Percentiles rank a stretch among this genome's conserved stretches.
Evolutionary conservation across 495 filamentous ascomycete genomes (phyloP).

Genomic region (Tuber microsphaerosporum): DNA sequence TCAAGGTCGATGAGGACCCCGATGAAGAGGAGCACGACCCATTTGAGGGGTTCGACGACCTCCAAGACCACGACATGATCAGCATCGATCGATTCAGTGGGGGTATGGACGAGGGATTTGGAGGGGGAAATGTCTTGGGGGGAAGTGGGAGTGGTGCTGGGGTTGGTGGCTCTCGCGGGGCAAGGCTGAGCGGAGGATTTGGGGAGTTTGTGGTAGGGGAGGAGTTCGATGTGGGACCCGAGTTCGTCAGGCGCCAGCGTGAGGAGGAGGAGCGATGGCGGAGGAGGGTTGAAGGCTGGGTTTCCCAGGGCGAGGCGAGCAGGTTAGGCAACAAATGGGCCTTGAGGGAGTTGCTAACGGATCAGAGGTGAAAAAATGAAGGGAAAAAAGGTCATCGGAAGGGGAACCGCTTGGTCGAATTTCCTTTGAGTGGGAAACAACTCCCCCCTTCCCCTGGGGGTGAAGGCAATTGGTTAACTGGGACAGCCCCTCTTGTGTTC

Average conservation of each 20-base stretch:
- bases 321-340: slow-evolving; percentile 35
- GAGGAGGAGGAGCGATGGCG: slow-evolving; percentile 90
- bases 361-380: slow-evolving; percentile 14
- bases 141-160: slow-evolving; percentile 23
- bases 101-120: slow-evolving; percentile 33
- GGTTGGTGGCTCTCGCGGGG: slow-evolving; percentile 29
- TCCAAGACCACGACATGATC: slow-evolving; percentile 38
- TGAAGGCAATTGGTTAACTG: background rate
- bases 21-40: slow-evolving; percentile 42
- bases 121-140: slow-evolving; percentile 32
- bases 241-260: slow-evolving; percentile 78
- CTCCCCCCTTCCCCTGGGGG: background rate
- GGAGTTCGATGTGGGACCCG: slow-evolving; percentile 94
- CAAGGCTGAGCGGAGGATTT: slow-evolving; percentile 35
- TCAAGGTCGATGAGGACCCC: slow-evolving; percentile 47
- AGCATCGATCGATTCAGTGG: slow-evolving; percentile 40
- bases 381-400: slow-evolving; percentile 5
- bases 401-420: background rate
- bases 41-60: slow-evolving; percentile 40
- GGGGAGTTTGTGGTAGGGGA: slow-evolving; percentile 62
- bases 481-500: background rate
- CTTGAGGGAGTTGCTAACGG: slow-evolving; percentile 34
- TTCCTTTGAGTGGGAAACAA: background rate
- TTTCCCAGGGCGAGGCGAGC: slow-evolving; percentile 39
- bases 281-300: slow-evolving; percentile 74